Evolutionary conservation across 1,139 yeast species (phyloP).

Genomic region (Suhomyces panamericanus): DNA sequence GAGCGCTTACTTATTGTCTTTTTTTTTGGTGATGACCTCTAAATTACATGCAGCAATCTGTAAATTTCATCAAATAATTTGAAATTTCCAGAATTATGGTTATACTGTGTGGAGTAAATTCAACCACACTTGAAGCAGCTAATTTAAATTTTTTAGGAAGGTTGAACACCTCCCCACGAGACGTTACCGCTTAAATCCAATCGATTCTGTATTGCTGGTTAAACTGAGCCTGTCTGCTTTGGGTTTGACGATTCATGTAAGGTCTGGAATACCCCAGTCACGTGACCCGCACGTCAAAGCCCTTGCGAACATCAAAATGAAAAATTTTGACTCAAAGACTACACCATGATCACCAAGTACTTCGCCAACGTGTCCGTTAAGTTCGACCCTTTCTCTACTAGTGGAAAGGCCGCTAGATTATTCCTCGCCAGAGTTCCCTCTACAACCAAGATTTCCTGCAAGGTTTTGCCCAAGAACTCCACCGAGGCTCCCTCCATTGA

Average conservation of each 20-base stretch:
- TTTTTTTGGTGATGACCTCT: neutral
- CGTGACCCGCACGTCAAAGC: neutral
- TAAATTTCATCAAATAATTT: neutral
- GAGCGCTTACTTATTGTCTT: too few species aligned
- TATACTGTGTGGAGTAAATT: too few species aligned
- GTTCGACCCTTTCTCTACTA: constrained; percentile 74
- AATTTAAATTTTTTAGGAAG: too few species aligned
- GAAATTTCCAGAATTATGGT: neutral
- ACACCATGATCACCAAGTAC: constrained; percentile 76
- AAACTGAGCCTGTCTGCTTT: neutral
- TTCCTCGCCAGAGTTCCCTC: constrained; percentile 82
- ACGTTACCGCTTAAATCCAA: too few species aligned
- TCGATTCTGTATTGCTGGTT: too few species aligned
- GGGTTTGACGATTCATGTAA: neutral
- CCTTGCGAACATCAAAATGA: constrained; percentile 3
- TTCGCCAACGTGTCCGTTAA: constrained; percentile 74
- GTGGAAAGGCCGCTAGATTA: constrained; percentile 79
- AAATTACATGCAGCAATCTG: neutral
- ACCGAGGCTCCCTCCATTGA: constrained; percentile 58
- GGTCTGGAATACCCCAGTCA: neutral
- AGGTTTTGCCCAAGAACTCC: constrained; percentile 49
- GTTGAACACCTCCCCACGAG: too few species aligned
- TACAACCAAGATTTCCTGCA: constrained; percentile 55
- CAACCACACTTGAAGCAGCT: too few species aligned
- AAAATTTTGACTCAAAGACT: constrained; percentile 3